Evolutionary conservation across 768 basidiomycete species (phyloP).

Genomic region (Tulasnella sp.): DNA sequence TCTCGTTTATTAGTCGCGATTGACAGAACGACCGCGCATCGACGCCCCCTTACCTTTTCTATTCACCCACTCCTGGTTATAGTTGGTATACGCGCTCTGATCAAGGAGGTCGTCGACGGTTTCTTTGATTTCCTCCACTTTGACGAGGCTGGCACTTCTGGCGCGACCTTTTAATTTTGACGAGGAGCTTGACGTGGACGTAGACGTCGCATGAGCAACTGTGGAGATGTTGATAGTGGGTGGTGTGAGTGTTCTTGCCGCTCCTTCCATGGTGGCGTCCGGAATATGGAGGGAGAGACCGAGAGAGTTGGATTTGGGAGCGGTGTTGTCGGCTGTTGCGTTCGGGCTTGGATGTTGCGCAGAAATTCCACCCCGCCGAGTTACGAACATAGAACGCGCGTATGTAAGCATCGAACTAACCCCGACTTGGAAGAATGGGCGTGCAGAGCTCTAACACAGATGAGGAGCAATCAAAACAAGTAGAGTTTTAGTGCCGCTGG

Average conservation of each 20-base stretch:
- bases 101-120: conserved; percentile 64
- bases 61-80: conserved; percentile 91
- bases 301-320: too few relatives aligned
- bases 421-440: too few relatives aligned
- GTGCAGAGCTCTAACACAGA: too few relatives aligned
- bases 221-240: conserved; percentile 15
- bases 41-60: conserved; percentile 50
- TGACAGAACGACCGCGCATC: not conserved
- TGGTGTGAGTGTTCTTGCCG: too few relatives aligned
- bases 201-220: conserved; percentile 3
- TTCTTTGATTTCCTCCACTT: conserved; percentile 69
- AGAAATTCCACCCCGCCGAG: too few relatives aligned
- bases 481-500: too few relatives aligned
- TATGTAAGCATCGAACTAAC: too few relatives aligned
- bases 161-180: conserved; percentile 31
- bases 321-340: too few relatives aligned
- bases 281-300: not conserved
- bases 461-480: too few relatives aligned
- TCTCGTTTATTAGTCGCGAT: conserved; percentile 5
- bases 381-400: too few relatives aligned
- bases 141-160: conserved; percentile 67
- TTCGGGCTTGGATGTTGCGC: too few relatives aligned
- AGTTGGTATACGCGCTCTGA: conserved; percentile 67
- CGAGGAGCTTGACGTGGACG: conserved; percentile 6
- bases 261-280: conserved; percentile 3